Base-by-base conservation (phyloP, 2,329 filamentous ascomycete species). In the Tolypocladium inflatum region DNA sequence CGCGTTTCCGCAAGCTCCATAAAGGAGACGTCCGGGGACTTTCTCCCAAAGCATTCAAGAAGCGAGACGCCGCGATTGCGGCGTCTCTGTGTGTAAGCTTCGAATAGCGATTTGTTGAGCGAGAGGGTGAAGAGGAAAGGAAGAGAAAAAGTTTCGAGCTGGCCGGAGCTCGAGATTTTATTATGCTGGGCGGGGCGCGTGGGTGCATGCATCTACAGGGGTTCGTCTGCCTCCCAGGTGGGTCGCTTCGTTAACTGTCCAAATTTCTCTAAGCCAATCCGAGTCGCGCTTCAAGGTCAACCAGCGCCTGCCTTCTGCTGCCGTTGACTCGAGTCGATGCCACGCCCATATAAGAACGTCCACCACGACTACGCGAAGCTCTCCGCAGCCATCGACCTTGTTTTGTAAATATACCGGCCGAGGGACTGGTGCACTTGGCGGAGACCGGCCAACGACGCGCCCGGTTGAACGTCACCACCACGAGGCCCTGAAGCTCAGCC, bases 31-130 rank as follows among this genome's bases (percentile, higher is more conserved):
- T 97, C 93, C 93, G 93, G 93, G 93, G 93, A 97, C 93, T 97
- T 97, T 97, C 93, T 96, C 93, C 93, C 91, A 94, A 97, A 97
- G 92, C 92, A 72, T 65, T 69, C 62, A 55, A 61, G 66, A 70
- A 67, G 69, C 71, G 71, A 76, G 64, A 74, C 64, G 68, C 67
- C 67, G 62, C 63, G 54, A 61, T 57, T 59, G 55, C 59, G 61
- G 60, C 57, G 70, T 83, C 80, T 89, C 90, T 88, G 90, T 96
- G 79, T 88, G 90, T 91, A 78, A 91, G 92, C 93, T 97, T 96
- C 88, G 91, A 95, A 96, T 86, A 88, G 92, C 93, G 93, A 97
- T 96, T 91, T 91, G 91, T 97, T 85, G 91, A 92, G 83, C 92
- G 92, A 96, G 91, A 86, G 89, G 71, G 87, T 78, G 76, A 71